Conservation (phyloP, 176 grass and related monocot genomes). For the Lolium rigidum region DNA sequence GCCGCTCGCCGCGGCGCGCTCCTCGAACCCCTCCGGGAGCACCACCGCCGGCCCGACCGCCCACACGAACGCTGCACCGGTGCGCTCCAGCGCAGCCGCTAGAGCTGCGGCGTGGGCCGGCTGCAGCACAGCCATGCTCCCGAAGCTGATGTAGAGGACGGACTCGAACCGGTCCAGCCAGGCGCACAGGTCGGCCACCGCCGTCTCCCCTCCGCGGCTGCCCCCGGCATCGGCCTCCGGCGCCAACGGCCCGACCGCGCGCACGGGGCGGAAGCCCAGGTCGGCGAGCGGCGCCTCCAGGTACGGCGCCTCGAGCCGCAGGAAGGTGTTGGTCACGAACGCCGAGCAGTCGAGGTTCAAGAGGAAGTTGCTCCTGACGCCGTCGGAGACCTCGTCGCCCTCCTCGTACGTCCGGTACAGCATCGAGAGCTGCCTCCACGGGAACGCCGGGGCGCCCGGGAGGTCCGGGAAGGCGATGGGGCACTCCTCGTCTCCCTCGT, state of each 20-base stretch:
- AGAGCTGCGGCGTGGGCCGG: slow-evolving; percentile 43
- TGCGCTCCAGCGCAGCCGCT: slow-evolving; percentile 55
- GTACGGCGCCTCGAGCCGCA: slow-evolving; percentile 45
- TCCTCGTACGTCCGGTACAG: slow-evolving; percentile 45
- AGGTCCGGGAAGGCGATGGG: slow-evolving; percentile 36
- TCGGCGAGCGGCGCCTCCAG: slow-evolving; percentile 45
- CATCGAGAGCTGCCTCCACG: slow-evolving; percentile 45
- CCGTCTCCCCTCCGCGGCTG: slow-evolving; percentile 38
- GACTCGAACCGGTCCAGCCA: slow-evolving; percentile 67
- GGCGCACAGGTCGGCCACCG: slow-evolving; percentile 31
- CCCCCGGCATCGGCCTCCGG: slow-evolving; percentile 6
- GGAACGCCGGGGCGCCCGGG: slow-evolving; percentile 38
- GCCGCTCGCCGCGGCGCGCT: slow-evolving; percentile 1
- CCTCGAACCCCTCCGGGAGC: slow-evolving; percentile 63
- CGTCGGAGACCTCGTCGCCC: slow-evolving; percentile 46
- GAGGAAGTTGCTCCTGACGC: slow-evolving; percentile 51
- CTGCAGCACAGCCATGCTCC: slow-evolving; percentile 45
- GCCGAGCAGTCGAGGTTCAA: slow-evolving; percentile 45
- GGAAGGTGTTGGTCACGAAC: slow-evolving; percentile 59
- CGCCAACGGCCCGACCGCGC: slow-evolving; percentile 55
- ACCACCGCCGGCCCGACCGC: background rate
- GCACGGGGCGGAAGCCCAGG: slow-evolving; percentile 35
- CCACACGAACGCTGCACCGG: slow-evolving; percentile 57
- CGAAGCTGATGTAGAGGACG: slow-evolving; percentile 64
- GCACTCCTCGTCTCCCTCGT: slow-evolving; percentile 29